Evolutionary conservation across 257 asterid genomes (phyloP).

Genomic region (Forsythia suspensa): DNA sequence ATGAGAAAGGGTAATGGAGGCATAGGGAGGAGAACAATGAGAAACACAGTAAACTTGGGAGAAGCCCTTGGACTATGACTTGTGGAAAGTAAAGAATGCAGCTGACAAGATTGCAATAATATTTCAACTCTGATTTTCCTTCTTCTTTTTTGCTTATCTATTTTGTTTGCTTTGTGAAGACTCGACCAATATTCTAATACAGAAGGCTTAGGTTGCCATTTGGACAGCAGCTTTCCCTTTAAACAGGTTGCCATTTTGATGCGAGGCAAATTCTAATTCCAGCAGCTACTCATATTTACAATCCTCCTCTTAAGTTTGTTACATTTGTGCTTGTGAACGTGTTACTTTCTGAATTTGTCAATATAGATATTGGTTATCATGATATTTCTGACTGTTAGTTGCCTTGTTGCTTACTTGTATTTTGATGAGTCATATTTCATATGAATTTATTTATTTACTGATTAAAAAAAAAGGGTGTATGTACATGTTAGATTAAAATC

Average conservation of each 20-base stretch:
- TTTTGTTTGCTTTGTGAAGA: neutral
- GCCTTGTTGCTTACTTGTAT: too few species aligned
- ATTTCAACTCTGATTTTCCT: neutral
- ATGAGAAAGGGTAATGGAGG: constrained; percentile 65
- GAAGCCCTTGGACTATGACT: constrained; percentile 46
- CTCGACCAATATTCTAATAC: neutral
- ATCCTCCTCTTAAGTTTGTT: neutral
- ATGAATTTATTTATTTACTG: too few species aligned
- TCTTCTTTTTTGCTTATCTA: neutral
- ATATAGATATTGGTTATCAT: neutral
- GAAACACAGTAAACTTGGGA: constrained; percentile 56
- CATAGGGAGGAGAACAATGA: constrained; percentile 60
- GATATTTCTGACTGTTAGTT: neutral
- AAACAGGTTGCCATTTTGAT: neutral
- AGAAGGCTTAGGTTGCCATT: neutral
- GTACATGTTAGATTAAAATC: too few species aligned
- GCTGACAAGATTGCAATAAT: neutral
- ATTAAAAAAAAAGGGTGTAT: too few species aligned
- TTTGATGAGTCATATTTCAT: too few species aligned
- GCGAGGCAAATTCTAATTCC: neutral
- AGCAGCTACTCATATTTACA: neutral
- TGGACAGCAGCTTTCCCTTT: neutral
- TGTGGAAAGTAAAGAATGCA: neutral
- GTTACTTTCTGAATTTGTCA: neutral
- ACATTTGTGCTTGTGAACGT: neutral